Conservation (phyloP, 2,329 filamentous ascomycete species). For the Aspergillus pseudotamarii region DNA sequence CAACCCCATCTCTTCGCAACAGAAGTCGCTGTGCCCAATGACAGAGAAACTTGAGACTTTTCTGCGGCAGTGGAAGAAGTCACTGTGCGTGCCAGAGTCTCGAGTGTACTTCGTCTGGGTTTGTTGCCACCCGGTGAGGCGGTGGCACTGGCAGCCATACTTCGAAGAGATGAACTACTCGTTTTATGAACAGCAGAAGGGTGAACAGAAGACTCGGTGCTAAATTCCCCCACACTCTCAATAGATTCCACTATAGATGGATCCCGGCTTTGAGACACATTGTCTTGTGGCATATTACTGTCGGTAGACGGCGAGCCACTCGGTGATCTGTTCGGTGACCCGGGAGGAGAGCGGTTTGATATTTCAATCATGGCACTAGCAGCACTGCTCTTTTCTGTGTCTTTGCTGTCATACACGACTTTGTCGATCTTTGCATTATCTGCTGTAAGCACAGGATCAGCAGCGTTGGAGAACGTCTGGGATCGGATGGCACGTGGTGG, state of each 20-base stretch:
- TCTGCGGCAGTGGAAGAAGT: constrained; percentile 32
- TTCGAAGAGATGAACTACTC: constrained; percentile 26
- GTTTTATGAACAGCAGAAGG: constrained; percentile 34
- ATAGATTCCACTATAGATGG: constrained; percentile 55
- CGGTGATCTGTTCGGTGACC: constrained; percentile 55
- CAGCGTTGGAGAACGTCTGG: constrained; percentile 63
- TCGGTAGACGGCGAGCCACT: constrained; percentile 46
- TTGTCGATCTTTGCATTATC: constrained; percentile 69
- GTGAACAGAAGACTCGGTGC: constrained; percentile 26
- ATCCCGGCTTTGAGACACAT: constrained; percentile 46
- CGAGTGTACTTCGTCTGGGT: constrained; percentile 33
- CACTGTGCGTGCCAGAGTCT: constrained; percentile 31
- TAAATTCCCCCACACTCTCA: constrained; percentile 25
- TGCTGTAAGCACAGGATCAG: constrained; percentile 67
- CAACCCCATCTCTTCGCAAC: constrained; percentile 64
- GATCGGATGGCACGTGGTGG: constrained; percentile 62
- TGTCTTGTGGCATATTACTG: constrained; percentile 36
- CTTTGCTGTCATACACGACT: constrained; percentile 58
- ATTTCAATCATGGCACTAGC: constrained; percentile 68
- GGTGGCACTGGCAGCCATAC: constrained; percentile 26
- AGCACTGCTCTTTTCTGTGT: constrained; percentile 62
- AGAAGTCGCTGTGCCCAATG: constrained; percentile 55
- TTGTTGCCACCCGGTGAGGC: constrained; percentile 33
- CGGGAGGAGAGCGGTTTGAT: constrained; percentile 63
- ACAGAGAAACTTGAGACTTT: constrained; percentile 44